Base-by-base conservation (phyloP, 1,139 yeast genomes). In the Pneumocystis oryctolagi region DNA sequence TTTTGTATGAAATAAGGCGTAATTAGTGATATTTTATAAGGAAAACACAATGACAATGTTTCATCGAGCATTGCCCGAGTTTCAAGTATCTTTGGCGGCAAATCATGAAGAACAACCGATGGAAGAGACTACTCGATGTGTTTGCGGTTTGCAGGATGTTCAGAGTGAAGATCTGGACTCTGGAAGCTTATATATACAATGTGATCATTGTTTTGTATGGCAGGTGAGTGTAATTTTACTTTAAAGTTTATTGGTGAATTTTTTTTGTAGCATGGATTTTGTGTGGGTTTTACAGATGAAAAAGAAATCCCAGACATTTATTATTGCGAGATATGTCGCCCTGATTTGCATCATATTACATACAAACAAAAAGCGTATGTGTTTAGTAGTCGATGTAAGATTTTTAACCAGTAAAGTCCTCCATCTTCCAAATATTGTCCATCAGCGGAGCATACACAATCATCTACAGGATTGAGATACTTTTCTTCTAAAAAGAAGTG, bases 191-290 rank as follows among this genome's bases (percentile, higher is more conserved):
- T 85, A 86, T 68, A 57, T 57, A 39, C 94, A 85, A 74, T 90
- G 97, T 78, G 97, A 90, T 69, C 79, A 80, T 66, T 90, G 97
- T 74, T 83, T 88, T 20, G 96, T 85, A 6, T 90, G 97, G 97
- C 97, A 90, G 74, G 97, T 90, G 72, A 97, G 97, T 2, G 88
- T 96, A 12, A 6, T 34, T 9, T 14, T 57, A 18, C 12, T 28
- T 28, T 18, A 6, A 5, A 25, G 12, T n/a, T n/a, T 18, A 30
- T 9, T 35, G 34, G 16, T 53, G 3, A 32, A 53, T 2, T 14
- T 25, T n/a, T 47, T 47, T 25, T 1, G 4, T 47, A 47, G 55
- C 55, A 47, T 47, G 55, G 55, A 1, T 14, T 20, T 12, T 47
- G 55, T 25, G 31, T 47, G 16, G 55, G 55, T 6, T 47, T 47